Base-by-base conservation (phyloP, 2,329 filamentous ascomycete genomes). In the Colletotrichum falcatum region DNA sequence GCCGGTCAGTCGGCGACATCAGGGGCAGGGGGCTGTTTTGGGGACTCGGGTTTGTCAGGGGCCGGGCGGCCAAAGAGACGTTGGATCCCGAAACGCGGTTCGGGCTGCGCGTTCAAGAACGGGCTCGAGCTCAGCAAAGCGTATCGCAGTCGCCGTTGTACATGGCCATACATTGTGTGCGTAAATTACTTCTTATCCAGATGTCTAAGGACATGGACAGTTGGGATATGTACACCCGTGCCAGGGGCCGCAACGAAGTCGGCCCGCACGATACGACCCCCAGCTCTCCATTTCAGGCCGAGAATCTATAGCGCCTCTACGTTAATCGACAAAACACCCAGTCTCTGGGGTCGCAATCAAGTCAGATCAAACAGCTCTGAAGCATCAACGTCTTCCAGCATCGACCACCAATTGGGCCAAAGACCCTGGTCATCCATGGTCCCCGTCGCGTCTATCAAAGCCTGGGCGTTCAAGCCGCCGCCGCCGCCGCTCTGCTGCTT, bases 21-120 rank as follows among this genome's bases (percentile, higher is more conserved):
- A 76, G 82, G 1, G 83, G 83, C 0, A 74, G 80, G 33, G 83
- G 83, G 0, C 71, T 87, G 1, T 86, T 87, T 74, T 85, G 83
- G 83, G 83, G 76, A 0, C 75, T 86, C 2, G 84, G 86, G 66
- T 85, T 86, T 65, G 83, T 86, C 1, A 70, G 72, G n/a, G 76
- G 84, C 12, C 79, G 74, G 51, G 66, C 69, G 6, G 79, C 77
- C 0, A 84, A 81, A 65, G 63, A 74, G 8, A 78, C 83, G 0
- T 85, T 85, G 59, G 74, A 76, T 1, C 69, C 68, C 8, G 70
- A 69, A 5, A 51, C 78, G 8, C 66, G 56, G 0, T 81, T 80
- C 37, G 78, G 76, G 0, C 61, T 71, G 3, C 73, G 66, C 53
- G 74, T 81, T 0, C 76, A 79, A 20, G 73, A 78, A 37, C 72